A percentile compares a stretch with the other conserved stretches of the same genome.
Conservation (phyloP, 164 flowering plant genomes). For the Paratinospora sagittata region DNA sequence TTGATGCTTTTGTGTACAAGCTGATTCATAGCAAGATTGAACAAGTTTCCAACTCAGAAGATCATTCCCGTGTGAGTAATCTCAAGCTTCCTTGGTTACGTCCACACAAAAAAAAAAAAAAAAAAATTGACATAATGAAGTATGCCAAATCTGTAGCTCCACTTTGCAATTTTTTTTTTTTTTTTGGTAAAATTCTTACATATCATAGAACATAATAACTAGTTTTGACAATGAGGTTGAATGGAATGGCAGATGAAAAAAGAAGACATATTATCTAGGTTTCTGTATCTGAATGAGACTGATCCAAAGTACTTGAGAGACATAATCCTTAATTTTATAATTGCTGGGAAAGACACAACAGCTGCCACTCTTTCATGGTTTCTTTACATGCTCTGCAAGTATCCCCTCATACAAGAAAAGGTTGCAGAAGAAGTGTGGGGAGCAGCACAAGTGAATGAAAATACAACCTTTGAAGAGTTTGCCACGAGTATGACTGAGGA, state of each 20-base stretch:
- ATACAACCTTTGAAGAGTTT: constrained; percentile 24
- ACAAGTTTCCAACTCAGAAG: constrained; percentile 23
- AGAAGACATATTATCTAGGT: constrained; percentile 66
- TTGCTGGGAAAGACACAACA: constrained; percentile 82
- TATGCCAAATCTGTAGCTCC: too few species aligned
- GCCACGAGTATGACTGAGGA: constrained; percentile 43
- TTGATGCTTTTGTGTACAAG: constrained; percentile 51
- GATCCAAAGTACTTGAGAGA: constrained; percentile 56
- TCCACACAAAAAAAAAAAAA: too few species aligned
- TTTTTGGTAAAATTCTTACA: too few species aligned
- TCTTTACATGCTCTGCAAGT: constrained; percentile 63
- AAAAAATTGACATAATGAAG: too few species aligned
- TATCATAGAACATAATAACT: too few species aligned
- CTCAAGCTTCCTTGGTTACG: not conserved
- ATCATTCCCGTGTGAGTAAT: constrained; percentile 33
- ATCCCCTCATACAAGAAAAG: constrained; percentile 55
- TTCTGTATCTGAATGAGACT: constrained; percentile 37
- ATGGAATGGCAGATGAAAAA: constrained; percentile 32
- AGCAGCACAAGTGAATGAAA: constrained; percentile 14
- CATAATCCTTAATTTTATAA: constrained; percentile 57
- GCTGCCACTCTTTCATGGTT: constrained; percentile 75
- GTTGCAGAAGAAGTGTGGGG: constrained; percentile 42
- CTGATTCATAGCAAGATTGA: constrained; percentile 43
- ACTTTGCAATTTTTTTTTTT: too few species aligned
- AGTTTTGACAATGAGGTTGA: not conserved